These are phyloP conservation scores for Pichia sp. DNA, from an alignment of 1,139 yeast genomes.

Conservation along the genomic window DNA sequence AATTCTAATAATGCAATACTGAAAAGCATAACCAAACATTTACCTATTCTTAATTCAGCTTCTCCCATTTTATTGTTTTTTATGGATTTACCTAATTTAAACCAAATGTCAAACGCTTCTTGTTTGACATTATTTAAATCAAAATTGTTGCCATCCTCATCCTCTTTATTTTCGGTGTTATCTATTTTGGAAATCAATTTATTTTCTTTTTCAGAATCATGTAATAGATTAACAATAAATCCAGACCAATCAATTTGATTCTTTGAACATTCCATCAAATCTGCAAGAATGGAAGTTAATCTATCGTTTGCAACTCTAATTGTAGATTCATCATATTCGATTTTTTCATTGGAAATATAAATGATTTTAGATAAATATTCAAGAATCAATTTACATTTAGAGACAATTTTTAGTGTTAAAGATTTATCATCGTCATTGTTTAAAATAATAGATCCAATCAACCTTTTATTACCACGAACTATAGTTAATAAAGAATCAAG, in stretches of 20 bases:
- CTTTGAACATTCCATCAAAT: conserved; percentile 40
- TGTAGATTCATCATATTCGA: conserved; percentile 31
- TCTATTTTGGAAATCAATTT: not conserved
- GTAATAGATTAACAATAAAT: conserved; percentile 29
- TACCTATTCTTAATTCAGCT: conserved; percentile 6
- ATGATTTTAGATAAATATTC: conserved; percentile 33
- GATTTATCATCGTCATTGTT: not conserved
- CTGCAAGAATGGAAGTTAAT: conserved; percentile 59
- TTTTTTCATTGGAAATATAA: conserved; percentile 14
- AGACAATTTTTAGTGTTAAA: conserved; percentile 28
- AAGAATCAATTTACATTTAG: conserved; percentile 36
- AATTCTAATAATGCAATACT: conserved; percentile 77
- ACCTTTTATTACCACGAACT: conserved; percentile 42
- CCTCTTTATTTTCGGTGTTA: conserved; percentile 2
- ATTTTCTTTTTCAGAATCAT: conserved; percentile 23
- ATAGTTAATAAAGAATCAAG: conserved; percentile 61
- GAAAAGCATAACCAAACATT: conserved; percentile 61
- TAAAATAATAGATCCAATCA: conserved; percentile 13
- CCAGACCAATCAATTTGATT: conserved; percentile 52
- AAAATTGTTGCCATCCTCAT: too few species aligned
- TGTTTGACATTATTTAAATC: conserved; percentile 8
- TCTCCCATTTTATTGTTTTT: conserved; percentile 1
- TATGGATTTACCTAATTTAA: conserved; percentile 1
- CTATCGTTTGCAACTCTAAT: conserved; percentile 48
- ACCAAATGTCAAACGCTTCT: conserved; percentile 8